A percentile compares a stretch with the other conserved stretches of the same genome.
These are phyloP conservation scores for Herpotrichia juniperi DNA, from an alignment of 2,329 filamentous ascomycete genomes.

Conservation along the genomic window DNA sequence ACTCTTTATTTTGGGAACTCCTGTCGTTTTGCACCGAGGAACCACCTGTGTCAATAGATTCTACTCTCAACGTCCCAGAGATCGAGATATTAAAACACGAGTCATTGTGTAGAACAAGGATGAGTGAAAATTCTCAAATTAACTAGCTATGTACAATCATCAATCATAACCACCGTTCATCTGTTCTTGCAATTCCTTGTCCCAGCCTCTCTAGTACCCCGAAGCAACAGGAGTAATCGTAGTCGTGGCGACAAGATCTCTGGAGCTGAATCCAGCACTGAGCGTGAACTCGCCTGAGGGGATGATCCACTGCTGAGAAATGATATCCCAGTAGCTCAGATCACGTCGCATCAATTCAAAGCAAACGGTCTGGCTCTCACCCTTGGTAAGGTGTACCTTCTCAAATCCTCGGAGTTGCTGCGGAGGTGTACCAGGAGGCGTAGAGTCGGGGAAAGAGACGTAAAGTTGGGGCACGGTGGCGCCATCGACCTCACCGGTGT, in stretches of 20 bases:
- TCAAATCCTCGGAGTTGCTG: constrained; percentile 56
- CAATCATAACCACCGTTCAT: not conserved
- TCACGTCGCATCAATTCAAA: constrained; percentile 77
- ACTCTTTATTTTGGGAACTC: too few relatives aligned
- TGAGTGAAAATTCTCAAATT: not conserved
- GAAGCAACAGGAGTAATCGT: not conserved
- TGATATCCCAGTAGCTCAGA: constrained; percentile 83
- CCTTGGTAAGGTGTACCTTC: constrained; percentile 59
- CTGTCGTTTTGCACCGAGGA: too few relatives aligned
- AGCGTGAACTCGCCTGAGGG: constrained; percentile 48
- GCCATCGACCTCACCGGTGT: constrained; percentile 66
- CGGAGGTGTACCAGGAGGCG: constrained; percentile 63
- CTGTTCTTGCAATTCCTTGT: too few relatives aligned
- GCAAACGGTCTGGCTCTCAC: constrained; percentile 68
- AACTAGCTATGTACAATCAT: not conserved
- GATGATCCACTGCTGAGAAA: constrained; percentile 77
- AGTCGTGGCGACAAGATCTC: constrained; percentile 24
- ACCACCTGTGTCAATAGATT: too few relatives aligned
- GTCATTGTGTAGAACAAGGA: not conserved
- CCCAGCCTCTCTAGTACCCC: not conserved
- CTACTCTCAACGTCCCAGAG: too few relatives aligned
- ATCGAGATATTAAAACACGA: too few relatives aligned
- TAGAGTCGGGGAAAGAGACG: constrained; percentile 58
- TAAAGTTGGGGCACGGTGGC: constrained; percentile 64
- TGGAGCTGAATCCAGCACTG: constrained; percentile 33